Evolutionary conservation across 495 filamentous ascomycete species (phyloP), one percentile per base, ranked within the genome.

Genomic region (Talaromyces adpressus): DNA sequence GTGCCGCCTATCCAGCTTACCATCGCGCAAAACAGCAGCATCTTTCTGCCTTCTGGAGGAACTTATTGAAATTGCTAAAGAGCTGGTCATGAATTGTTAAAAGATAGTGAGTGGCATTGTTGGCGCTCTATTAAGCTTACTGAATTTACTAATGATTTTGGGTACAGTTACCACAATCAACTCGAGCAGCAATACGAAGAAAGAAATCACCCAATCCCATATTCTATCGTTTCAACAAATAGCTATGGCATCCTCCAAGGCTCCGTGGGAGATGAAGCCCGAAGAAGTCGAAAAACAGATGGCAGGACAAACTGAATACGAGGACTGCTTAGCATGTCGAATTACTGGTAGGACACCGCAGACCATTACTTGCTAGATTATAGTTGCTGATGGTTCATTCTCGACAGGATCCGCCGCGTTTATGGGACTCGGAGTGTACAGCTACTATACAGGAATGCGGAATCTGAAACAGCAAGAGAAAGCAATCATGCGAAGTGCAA

Each of bases 371-470:
- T 36, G 29, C 16, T 25, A 20, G 12, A 36, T 20, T 6, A 36
- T 22, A 2, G n/a, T 54, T 22, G 4, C 52, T 57, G 41, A 45
- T 25, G 7, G 20, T 14, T 39, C 52, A 18, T 51, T 51, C 54
- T 66, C 29, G 57, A 51, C 64, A 95, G 93, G 93, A 20, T 86
- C 87, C 60, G 84, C 87, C 34, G 92, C 90, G 16, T 96, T 97
- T 66, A 79, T 94, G 52, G 93, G 92, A n/a, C 86, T 97, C 56
- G 93, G 91, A 14, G 85, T 84, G 6, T 98, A 96, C 79, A 92
- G 86, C 70, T 96, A 93, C 75, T 79, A 86, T 63, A 91, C 89
- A 8, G 93, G 93, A 36, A 89, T 87, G 67, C 73, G 75, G 45
- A 90, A 95, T 70, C 84, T 98, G 20, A 81, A 83, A 56, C 78